Base-by-base conservation (phyloP, 2,329 filamentous ascomycete species). In the Fusarium mundagurra region DNA sequence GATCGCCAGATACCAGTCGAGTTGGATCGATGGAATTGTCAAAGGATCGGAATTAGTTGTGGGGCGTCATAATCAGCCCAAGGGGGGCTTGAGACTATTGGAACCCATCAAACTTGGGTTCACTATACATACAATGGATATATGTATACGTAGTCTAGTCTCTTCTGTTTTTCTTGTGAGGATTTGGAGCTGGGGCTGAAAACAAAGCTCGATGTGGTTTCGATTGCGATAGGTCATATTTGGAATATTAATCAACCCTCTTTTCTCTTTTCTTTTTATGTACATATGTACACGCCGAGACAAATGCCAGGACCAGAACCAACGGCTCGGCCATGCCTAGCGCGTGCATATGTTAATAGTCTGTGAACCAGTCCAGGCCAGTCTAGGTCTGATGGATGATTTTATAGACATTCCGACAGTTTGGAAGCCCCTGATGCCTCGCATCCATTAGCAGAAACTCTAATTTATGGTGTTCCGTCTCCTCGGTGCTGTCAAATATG, bases 191-290 rank as follows among this genome's bases (percentile, higher is more conserved):
- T 24, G 39, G 62, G 41, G 39, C 45, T 77, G 57, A 43, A 69
- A 31, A 24, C 70, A 54, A 33, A 31, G 47, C 51, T 69, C 33
- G 12, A 22, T 72, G 38, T 39, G 50, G 57, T 70, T 63, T 53
- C 27, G 72, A 74, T 58, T 59, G 39, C 36, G 65, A 67, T 58
- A 58, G 44, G 67, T 77, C 73, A 76, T 68, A 62, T 64, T 44
- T 62, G 58, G 57, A 61, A 69, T 65, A 64, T 71, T 73, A 74
- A 72, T 68, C 60, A 72, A 72, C 13, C 20, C 53, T 60, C 33
- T 31, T 54, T 71, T 67, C 41, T 62, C 48, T 39, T 63, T 75
- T 41, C 34, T 53, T 68, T 43, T 65, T 27, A 44, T 24, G 36
- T 22, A 31, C 20, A 4, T 67, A 58, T 33, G 17, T n/a, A 7